Base-by-base conservation (phyloP, 2,329 filamentous ascomycete species). In the Canariomyces notabilis region DNA sequence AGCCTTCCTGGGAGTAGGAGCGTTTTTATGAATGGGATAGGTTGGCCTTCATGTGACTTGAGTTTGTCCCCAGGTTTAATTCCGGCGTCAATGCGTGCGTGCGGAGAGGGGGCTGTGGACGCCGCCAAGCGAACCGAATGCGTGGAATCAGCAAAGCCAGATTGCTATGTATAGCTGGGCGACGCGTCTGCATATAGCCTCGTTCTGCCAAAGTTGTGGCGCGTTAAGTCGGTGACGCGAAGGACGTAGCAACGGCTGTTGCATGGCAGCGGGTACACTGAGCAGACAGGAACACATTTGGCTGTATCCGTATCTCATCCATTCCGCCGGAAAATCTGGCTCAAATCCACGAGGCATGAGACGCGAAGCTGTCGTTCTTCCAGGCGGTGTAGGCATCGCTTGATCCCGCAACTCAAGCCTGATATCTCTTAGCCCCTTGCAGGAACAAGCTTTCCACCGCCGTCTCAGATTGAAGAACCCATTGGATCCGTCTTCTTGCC, bases 11-110 rank as follows among this genome's bases (percentile, higher is more conserved):
- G 9, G 9, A 15, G 18, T 34, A 15, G 26, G 23, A 31, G 22
- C 23, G 22, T 22, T 31, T 26, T 16, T n/a, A 34, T 33, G 31
- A 21, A 15, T n/a, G 9, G 26, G 31, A n/a, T n/a, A n/a, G 19
- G 19, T 22, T 11, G 8, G 22, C 20, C 20, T 6, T 3, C 23
- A 35, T 37, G 26, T 19, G 36, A 37, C 33, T 20, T 14, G 9
- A 37, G 14, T 18, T 37, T 42, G 44, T 34, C 14, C 23, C 20
- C 7, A 36, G 20, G 29, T 44, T 48, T 41, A 48, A 46, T 49
- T 52, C 40, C 42, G 46, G 39, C 20, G 34, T 49, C 46, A 49
- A 49, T 49, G 49, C 46, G 31, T 20, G 8, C 21, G n/a, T n/a
- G n/a, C n/a, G n/a, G n/a, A n/a, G 23, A 18, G 18, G 18, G 21